Percentiles rank a stretch among this genome's conserved stretches.
These are phyloP conservation scores for Globisporangium canariense DNA, from an alignment of 352 stramenopile genomes.

Conservation along the genomic window DNA sequence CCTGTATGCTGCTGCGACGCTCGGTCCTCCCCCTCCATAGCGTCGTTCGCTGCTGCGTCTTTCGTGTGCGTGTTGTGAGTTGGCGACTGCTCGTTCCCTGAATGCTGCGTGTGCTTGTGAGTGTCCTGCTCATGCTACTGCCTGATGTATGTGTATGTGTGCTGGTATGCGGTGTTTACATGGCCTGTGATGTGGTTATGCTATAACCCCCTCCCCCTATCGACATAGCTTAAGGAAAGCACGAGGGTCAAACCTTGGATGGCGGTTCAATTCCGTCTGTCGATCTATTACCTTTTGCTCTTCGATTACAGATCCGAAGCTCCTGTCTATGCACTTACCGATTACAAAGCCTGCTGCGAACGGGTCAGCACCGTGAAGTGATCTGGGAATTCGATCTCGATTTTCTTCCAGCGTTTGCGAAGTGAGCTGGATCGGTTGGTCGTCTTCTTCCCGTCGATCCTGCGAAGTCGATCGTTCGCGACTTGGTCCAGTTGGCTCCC, in stretches of 20 bases:
- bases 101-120: background rate
- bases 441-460: background rate
- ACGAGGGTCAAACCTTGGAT: background rate
- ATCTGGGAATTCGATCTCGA: background rate
- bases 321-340: background rate
- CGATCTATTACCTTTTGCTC: background rate
- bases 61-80: too few species aligned
- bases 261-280: background rate
- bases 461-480: background rate
- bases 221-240: slow-evolving; percentile 1
- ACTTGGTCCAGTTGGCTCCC: background rate
- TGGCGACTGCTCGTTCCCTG: too few species aligned
- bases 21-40: too few species aligned
- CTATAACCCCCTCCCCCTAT: background rate
- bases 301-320: background rate
- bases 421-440: background rate
- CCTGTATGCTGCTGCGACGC: too few species aligned
- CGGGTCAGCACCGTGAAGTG: background rate
- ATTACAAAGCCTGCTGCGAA: background rate
- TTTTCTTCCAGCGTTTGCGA: slow-evolving; percentile 1
- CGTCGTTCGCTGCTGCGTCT: too few species aligned
- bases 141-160: background rate
- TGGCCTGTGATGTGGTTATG: background rate
- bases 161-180: background rate
- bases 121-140: too few species aligned